Base-by-base conservation (phyloP, 352 stramenopile species). In the Phytophthora vignae region DNA sequence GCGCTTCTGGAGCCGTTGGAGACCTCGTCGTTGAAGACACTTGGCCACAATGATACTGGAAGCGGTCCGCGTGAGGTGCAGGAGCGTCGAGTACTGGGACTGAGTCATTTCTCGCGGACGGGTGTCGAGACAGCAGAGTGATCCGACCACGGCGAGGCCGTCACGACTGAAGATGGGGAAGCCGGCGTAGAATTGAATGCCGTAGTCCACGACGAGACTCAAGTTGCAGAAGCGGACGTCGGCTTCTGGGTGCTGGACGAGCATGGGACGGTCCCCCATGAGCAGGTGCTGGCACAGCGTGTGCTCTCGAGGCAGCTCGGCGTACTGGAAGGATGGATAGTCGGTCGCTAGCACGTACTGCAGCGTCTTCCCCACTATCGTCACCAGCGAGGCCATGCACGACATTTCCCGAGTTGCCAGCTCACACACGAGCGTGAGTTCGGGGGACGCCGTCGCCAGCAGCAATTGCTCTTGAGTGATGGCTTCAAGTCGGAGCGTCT, bases 141-240 rank as follows among this genome's bases (percentile, higher is more conserved):
- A 69, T 9, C 76, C 76, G 1, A 80, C 65, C 12, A 80, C 65
- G 10, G 69, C 66, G 14, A 66, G 50, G 6, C 60, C 62, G 19
- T 71, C 56, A 12, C 40, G 42, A 11, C 57, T 70, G 46, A 73
- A 73, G 17, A 83, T 55, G 31, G 83, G 83, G 71, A 87, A 89
- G 31, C 83, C 83, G 53, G 64, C 79, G 71, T 91, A 89, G 63
- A 88, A 89, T 21, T 83, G 77, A 15, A 79, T 53, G 21, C 73
- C 69, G 15, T 81, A 64, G 44, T 71, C 57, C 38, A 73, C 61
- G 19, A 88, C 64, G 0, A 71, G 65, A n/a, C 31, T 60, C 29
- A 79, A 60, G 25, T 79, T 69, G 29, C 62, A 55, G 61, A 92
- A 92, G 48, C 83, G 85, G 25, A 84, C 67, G 60, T 91, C 81